Evolutionary conservation across 1,284 basidiomycete species (phyloP).

Genomic region (Puccinia brachypodii): DNA sequence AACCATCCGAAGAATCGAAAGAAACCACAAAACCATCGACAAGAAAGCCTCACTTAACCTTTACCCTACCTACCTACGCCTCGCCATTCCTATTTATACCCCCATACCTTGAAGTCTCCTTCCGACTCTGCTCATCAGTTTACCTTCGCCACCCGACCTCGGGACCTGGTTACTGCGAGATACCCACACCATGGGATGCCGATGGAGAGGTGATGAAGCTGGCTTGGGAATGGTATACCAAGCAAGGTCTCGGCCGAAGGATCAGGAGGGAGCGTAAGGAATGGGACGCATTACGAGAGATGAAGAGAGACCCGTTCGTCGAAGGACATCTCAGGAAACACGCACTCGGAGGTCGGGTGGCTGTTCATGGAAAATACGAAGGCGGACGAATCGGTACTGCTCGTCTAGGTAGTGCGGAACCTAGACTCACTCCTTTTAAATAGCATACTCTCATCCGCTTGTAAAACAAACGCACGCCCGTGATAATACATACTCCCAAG

Average conservation of each 20-base stretch:
- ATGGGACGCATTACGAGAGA: constrained; percentile 70
- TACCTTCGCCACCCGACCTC: constrained; percentile 96
- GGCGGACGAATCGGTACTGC: constrained; percentile 37
- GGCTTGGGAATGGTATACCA: constrained; percentile 88
- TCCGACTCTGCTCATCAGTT: constrained; percentile 84
- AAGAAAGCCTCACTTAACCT: constrained; percentile 57
- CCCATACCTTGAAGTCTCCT: constrained; percentile 88
- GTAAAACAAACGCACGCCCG: neutral
- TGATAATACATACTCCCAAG: neutral
- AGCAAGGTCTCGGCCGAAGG: constrained; percentile 64
- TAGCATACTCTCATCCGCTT: neutral
- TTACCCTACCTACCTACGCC: constrained; percentile 82
- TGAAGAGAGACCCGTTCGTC: constrained; percentile 55
- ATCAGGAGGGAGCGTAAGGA: constrained; percentile 67
- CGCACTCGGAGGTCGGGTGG: constrained; percentile 39
- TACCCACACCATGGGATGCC: constrained; percentile 88
- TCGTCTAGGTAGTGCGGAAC: constrained; percentile 41
- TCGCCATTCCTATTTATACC: constrained; percentile 93
- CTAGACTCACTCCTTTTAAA: constrained; percentile 14
- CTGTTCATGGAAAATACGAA: constrained; percentile 44
- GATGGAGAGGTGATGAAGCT: constrained; percentile 81
- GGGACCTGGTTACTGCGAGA: constrained; percentile 84
- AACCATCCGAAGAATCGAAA: constrained; percentile 49
- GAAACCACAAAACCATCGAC: constrained; percentile 49
- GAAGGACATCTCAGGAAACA: constrained; percentile 45